phyloP scores from a whole-genome alignment of 768 basidiomycete genomes.

The Dentipellis fragilis region DNA sequence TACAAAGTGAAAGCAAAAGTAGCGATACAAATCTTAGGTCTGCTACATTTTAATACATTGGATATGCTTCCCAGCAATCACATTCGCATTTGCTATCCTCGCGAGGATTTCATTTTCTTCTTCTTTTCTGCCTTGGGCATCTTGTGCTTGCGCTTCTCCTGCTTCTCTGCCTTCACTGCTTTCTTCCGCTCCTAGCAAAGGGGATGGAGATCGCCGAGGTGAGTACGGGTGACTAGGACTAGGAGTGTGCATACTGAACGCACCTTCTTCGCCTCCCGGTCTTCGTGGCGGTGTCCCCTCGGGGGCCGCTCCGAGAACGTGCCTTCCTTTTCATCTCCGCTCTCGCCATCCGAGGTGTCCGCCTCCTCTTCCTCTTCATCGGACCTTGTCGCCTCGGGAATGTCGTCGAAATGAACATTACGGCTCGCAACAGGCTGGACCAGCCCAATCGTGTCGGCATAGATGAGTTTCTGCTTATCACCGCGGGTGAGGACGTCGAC shows the following conservation, averaged over 20 bases:
- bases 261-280: slow-evolving; percentile 86
- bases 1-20: background rate
- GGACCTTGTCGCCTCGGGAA: slow-evolving; percentile 15
- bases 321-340: slow-evolving; percentile 22
- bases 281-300: slow-evolving; percentile 88
- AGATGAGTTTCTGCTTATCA: slow-evolving; percentile 68
- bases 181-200: slow-evolving; percentile 81
- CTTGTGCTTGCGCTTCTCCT: slow-evolving; percentile 84
- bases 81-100: slow-evolving; percentile 3
- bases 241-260: background rate
- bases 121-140: slow-evolving; percentile 96
- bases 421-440: slow-evolving; percentile 27
- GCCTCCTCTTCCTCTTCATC: slow-evolving; percentile 9
- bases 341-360: slow-evolving; percentile 27
- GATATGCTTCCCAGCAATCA: no score
- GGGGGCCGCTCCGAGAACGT: slow-evolving; percentile 45
- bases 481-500: slow-evolving; percentile 66
- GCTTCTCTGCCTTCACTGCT: slow-evolving; percentile 74
- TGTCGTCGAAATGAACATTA: slow-evolving; percentile 15
- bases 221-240: background rate
- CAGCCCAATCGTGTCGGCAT: slow-evolving; percentile 78
- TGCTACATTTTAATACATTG: background rate
- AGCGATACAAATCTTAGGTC: background rate
- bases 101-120: slow-evolving; percentile 54
- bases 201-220: slow-evolving; percentile 7